A percentile compares a stretch with the other conserved stretches of the same genome.
Conservation (phyloP, 2,329 filamentous ascomycete species). For the Emergomyces orientalis region DNA sequence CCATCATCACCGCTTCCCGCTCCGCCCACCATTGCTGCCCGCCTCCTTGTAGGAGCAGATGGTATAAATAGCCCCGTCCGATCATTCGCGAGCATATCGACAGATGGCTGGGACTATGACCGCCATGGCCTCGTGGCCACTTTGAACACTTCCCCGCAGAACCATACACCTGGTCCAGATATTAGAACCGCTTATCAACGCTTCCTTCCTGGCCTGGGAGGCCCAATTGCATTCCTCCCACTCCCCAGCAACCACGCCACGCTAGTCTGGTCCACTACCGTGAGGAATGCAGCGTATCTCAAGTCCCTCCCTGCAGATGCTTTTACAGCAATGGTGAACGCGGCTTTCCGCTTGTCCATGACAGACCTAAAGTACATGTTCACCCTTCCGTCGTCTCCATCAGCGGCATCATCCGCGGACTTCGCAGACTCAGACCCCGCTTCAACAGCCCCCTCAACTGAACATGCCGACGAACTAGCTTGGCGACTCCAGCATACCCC, state of each 20-base stretch:
- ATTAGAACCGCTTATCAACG: constrained; percentile 82
- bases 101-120: constrained; percentile 86
- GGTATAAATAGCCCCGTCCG: constrained; percentile 92
- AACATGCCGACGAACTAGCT: constrained; percentile 63
- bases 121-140: constrained; percentile 88
- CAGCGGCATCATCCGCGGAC: constrained; percentile 9
- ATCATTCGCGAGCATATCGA: constrained; percentile 75
- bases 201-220: constrained; percentile 69
- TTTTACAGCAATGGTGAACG: constrained; percentile 83
- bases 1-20: constrained; percentile 13
- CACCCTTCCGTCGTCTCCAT: constrained; percentile 38
- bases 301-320: constrained; percentile 64
- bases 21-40: constrained; percentile 59
- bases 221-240: constrained; percentile 83
- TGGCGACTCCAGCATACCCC: constrained; percentile 72
- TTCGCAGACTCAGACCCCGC: constrained; percentile 2
- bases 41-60: constrained; percentile 84
- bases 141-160: constrained; percentile 54
- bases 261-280: constrained; percentile 90
- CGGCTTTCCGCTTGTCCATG: constrained; percentile 72
- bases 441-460: constrained; percentile 22
- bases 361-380: constrained; percentile 80
- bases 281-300: constrained; percentile 65
- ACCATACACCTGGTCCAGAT: constrained; percentile 25
- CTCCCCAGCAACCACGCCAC: constrained; percentile 74